phyloP scores from a whole-genome alignment of 2,329 filamentous ascomycete species.

The Iodosphaeria phyllophila region DNA sequence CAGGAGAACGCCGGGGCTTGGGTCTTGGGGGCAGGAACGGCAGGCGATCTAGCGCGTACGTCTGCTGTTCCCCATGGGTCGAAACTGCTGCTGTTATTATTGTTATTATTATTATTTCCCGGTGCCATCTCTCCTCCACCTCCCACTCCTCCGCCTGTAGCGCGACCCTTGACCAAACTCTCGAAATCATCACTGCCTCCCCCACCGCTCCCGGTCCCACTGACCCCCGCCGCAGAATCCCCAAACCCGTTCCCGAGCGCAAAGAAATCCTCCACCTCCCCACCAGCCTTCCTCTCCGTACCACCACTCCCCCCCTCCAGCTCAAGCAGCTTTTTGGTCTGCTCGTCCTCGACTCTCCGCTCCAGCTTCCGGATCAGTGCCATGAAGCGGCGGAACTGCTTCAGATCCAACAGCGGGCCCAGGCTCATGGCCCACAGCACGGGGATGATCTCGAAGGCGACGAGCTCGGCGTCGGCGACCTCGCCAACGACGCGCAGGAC shows the following conservation, averaged over 20 bases:
- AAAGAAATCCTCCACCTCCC: conserved; percentile 49
- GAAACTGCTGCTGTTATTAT: too few relatives aligned
- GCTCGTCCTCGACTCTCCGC: conserved; percentile 68
- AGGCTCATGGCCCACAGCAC: conserved; percentile 84
- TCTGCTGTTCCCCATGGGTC: too few relatives aligned
- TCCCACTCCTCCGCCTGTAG: conserved; percentile 12
- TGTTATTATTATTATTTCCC: too few relatives aligned
- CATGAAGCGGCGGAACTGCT: conserved; percentile 86
- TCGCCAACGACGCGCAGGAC: conserved; percentile 72
- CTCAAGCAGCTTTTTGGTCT: conserved; percentile 74
- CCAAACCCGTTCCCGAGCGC: too few relatives aligned
- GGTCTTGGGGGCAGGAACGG: too few relatives aligned
- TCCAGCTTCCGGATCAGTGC: conserved; percentile 67
- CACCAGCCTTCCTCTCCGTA: conserved; percentile 27
- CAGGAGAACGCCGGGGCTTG: conserved; percentile 39
- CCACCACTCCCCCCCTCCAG: conserved; percentile 50
- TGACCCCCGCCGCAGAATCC: too few relatives aligned
- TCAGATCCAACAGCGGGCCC: conserved; percentile 70
- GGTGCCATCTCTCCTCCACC: too few relatives aligned
- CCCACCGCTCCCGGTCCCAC: conserved; percentile 33
- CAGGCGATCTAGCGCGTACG: too few relatives aligned
- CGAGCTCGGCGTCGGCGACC: conserved; percentile 71
- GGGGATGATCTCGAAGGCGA: conserved; percentile 79
- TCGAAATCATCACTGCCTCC: conserved; percentile 64
- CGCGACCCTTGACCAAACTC: conserved; percentile 64